Evolutionary conservation across 176 grass and related monocot species (phyloP), one percentile per base, ranked within the genome.

Genomic region (Aegilops sharonensis): DNA sequence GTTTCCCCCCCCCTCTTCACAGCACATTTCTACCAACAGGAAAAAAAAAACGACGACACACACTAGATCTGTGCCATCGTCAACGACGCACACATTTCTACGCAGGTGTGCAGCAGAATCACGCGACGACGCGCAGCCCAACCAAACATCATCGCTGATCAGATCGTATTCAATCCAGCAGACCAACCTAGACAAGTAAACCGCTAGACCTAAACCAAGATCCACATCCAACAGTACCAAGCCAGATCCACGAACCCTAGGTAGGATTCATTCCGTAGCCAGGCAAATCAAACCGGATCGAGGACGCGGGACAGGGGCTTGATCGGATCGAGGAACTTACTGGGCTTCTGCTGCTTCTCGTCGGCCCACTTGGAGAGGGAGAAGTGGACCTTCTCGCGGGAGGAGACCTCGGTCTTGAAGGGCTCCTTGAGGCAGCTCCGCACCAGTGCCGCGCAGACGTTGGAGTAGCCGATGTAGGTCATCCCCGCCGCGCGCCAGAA

Each of bases 381-480:
- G 94, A 98, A 98, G 87, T 98, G 94, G 83, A 98, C 97, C 92
- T 98, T 98, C 90, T 98, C 92, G 75, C 92, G 94, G 74, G 88
- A 83, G 23, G 83, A 64, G 60, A 89, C 88, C 69, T 95, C 82
- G 74, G 94, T 81, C 89, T 91, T 92, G 90, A 85, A 83, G 39
- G 97, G 92, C 80, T 96, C 94, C 94, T 96, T 99, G 90, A 96
- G 94, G 90, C 92, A 99, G 83, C 60, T 81, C 8, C 97, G 89
- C 85, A 99, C 89, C 64, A 99, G 85, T 3, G 94, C 94, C 34
- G 94, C 90, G 85, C 97, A 99, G 97, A 96, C 89, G 92, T 96
- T 99, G 89, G 94, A 99, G 94, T 96, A 99, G 87, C 88, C 91
- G 30, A 99, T 99, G 85, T 96, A 99, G 20, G 94, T 96, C 94